Percentiles rank a stretch among this genome's conserved stretches.
phyloP scores from a whole-genome alignment of 495 filamentous ascomycete species.

The Tuber indicum region DNA sequence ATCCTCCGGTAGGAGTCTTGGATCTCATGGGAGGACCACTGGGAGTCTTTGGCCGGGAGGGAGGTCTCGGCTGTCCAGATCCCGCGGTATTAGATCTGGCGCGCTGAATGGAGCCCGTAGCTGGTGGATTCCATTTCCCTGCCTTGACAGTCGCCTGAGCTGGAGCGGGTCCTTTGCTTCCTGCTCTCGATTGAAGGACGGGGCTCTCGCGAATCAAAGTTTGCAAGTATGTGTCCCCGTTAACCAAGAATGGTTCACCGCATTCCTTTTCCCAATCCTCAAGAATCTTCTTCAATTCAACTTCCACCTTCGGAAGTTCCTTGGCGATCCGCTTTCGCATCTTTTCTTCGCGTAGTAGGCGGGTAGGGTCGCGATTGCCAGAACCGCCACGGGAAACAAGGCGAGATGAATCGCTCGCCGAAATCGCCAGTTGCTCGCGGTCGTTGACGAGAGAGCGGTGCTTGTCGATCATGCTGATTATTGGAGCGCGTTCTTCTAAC shows the following conservation, averaged over 20 bases:
- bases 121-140: conserved; percentile 10
- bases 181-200: conserved; percentile 19
- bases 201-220: conserved; percentile 68
- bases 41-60: conserved; percentile 33
- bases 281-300: conserved; percentile 69
- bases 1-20: conserved; percentile 34
- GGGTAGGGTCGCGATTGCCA: conserved; percentile 84
- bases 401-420: conserved; percentile 88
- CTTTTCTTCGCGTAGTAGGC: conserved; percentile 94
- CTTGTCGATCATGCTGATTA: conserved; percentile 71
- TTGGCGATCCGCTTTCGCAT: conserved; percentile 95
- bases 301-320: conserved; percentile 84
- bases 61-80: conserved; percentile 12
- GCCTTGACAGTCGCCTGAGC: conserved; percentile 25
- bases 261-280: conserved; percentile 92
- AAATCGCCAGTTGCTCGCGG: conserved; percentile 74
- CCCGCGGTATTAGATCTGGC: conserved; percentile 19
- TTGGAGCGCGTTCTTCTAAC: conserved; percentile 80
- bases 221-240: conserved; percentile 90
- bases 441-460: conserved; percentile 80
- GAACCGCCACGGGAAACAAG: conserved; percentile 80
- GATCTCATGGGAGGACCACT: conserved; percentile 25
- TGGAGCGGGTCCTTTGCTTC: conserved; percentile 6
- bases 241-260: conserved; percentile 84
- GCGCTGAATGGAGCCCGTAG: conserved; percentile 8